Conservation (phyloP, 106 monocot species). For the Chionographis japonica region DNA sequence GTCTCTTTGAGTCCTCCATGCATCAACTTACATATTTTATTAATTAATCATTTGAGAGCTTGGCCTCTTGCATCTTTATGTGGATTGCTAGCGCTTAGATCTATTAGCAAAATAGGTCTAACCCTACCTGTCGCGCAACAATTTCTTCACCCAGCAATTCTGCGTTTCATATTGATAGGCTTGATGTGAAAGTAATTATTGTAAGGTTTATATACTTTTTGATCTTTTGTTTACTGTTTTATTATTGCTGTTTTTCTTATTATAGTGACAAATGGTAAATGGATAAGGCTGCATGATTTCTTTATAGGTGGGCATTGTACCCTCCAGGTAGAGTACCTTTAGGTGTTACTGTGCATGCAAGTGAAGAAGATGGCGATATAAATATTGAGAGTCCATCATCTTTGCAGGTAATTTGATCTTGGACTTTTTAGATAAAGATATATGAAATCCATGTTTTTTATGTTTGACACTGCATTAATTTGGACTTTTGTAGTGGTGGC, state of each 20-base stretch:
- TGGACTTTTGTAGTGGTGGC: conserved; percentile 83
- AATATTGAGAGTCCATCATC: conserved; percentile 90
- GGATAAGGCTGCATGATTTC: background rate
- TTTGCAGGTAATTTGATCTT: conserved; percentile 57
- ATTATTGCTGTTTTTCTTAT: background rate
- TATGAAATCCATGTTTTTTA: background rate
- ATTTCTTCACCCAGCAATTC: too few relatives aligned
- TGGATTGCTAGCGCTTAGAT: too few relatives aligned
- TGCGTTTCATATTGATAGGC: too few relatives aligned
- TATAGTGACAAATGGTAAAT: background rate
- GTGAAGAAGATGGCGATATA: conserved; percentile 97
- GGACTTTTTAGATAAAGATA: background rate
- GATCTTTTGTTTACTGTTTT: background rate
- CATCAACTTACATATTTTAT: too few relatives aligned
- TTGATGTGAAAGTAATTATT: background rate
- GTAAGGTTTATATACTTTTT: background rate
- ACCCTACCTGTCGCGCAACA: too few relatives aligned
- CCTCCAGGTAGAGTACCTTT: conserved; percentile 93
- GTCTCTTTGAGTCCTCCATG: too few relatives aligned
- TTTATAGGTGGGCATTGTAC: conserved; percentile 91
- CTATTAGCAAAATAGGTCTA: too few relatives aligned
- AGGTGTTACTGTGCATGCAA: conserved; percentile 96
- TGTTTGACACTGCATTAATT: conserved; percentile 5
- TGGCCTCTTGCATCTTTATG: too few relatives aligned
- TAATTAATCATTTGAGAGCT: too few relatives aligned